Conservation (phyloP, 495 filamentous ascomycete species). For the Alectoria sarmentosa region DNA sequence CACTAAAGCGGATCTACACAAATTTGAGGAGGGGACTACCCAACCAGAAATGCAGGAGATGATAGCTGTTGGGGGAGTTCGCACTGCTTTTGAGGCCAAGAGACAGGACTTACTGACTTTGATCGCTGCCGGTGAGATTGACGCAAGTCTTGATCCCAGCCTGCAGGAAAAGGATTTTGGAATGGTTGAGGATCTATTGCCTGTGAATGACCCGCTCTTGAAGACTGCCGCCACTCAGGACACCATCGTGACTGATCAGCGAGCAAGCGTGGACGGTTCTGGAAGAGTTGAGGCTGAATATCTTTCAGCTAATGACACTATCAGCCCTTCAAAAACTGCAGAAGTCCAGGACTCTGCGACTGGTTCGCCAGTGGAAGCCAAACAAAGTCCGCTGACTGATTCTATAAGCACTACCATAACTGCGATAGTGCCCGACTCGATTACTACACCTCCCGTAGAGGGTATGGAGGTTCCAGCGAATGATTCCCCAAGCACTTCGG, state of each 20-base stretch:
- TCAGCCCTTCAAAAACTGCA: neutral
- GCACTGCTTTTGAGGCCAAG: slow-evolving; percentile 41
- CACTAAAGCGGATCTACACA: slow-evolving; percentile 40
- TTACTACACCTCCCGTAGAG: neutral
- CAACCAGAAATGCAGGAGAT: slow-evolving; percentile 19
- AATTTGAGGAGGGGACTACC: slow-evolving; percentile 31
- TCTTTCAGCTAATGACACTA: neutral
- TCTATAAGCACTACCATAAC: neutral
- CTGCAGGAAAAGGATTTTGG: neutral
- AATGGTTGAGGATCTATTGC: neutral
- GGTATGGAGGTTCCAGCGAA: neutral
- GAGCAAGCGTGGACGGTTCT: neutral
- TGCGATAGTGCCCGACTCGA: neutral
- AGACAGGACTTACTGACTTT: slow-evolving; percentile 46
- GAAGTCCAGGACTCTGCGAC: neutral
- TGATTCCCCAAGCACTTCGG: neutral
- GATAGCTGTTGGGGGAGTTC: slow-evolving; percentile 20
- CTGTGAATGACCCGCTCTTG: neutral
- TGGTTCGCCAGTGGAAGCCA: neutral
- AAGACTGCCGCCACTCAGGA: neutral
- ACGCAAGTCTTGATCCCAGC: slow-evolving; percentile 8
- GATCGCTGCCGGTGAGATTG: slow-evolving; percentile 41
- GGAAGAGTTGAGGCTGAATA: neutral
- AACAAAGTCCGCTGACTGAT: neutral
- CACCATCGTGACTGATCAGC: neutral